A percentile compares a stretch with the other conserved stretches of the same genome.
phyloP scores from a whole-genome alignment of 345 rosid species.

The Psidium guajava region DNA sequence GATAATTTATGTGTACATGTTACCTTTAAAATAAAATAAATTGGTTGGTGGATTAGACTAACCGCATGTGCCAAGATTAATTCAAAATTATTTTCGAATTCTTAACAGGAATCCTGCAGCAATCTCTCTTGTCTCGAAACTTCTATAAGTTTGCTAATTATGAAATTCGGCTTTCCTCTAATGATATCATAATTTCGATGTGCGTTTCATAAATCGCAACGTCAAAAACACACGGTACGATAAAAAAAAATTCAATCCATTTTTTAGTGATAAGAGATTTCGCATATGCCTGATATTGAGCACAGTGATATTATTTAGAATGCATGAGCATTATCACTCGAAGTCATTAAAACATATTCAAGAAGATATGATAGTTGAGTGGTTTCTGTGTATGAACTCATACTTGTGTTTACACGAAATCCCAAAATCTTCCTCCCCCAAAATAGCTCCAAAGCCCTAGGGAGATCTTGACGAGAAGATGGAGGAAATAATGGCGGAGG shows the following conservation, averaged over 20 bases:
- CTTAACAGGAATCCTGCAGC: not conserved
- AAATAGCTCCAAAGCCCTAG: not conserved
- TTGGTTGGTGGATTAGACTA: not conserved
- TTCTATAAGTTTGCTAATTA: no score
- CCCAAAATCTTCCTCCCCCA: not conserved
- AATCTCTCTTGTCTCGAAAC: not conserved
- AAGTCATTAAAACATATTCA: not conserved
- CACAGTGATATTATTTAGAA: not conserved
- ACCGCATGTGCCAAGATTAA: not conserved
- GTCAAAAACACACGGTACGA: not conserved
- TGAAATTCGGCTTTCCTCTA: not conserved
- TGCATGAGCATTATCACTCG: not conserved
- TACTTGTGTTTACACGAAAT: not conserved
- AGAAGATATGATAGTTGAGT: not conserved
- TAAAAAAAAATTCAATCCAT: not conserved
- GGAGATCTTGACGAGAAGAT: not conserved
- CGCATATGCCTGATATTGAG: not conserved
- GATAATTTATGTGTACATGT: not conserved
- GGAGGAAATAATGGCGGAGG: not conserved
- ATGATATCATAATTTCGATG: not conserved
- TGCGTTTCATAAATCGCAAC: no score
- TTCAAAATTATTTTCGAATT: not conserved
- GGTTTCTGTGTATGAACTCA: rapidly evolving
- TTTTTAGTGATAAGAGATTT: not conserved
- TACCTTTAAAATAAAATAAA: not conserved